Percentiles rank a stretch among this genome's conserved stretches.
Evolutionary conservation across 306 rosid genomes (phyloP).

Genomic region (Crotalaria pallida): DNA sequence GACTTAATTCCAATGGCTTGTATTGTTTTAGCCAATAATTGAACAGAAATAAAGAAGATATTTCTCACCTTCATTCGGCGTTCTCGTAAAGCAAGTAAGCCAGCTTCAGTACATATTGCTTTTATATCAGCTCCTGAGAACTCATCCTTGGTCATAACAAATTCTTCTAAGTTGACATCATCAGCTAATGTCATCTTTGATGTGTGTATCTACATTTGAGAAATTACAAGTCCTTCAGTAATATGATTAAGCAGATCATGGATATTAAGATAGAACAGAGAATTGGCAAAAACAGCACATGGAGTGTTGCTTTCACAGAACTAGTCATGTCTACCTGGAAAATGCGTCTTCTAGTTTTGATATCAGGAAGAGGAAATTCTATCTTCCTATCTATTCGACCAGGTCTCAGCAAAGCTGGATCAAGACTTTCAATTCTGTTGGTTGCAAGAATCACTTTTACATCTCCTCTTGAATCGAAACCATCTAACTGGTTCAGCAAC

Average conservation of each 20-base stretch:
- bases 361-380: slow-evolving; percentile 96
- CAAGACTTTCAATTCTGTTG: slow-evolving; percentile 89
- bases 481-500: slow-evolving; percentile 87
- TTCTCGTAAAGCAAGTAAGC: slow-evolving; percentile 87
- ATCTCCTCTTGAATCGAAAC: slow-evolving; percentile 97
- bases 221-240: background rate
- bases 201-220: slow-evolving; percentile 79
- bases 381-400: slow-evolving; percentile 95
- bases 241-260: background rate
- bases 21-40: background rate
- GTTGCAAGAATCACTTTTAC: slow-evolving; percentile 96
- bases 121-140: slow-evolving; percentile 98
- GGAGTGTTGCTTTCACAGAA: background rate
- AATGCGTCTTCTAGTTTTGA: slow-evolving; percentile 95
- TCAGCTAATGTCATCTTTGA: slow-evolving; percentile 97
- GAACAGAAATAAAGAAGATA: slow-evolving; percentile 5
- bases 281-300: background rate
- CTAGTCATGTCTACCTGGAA: slow-evolving; percentile 60
- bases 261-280: background rate
- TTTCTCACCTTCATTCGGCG: slow-evolving; percentile 93
- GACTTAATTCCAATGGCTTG: background rate
- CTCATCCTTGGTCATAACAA: slow-evolving; percentile 98
- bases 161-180: slow-evolving; percentile 95
- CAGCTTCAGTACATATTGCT: slow-evolving; percentile 99
- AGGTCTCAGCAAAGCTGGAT: slow-evolving; percentile 95